Evolutionary conservation across 2,329 filamentous ascomycete species (phyloP).

Genomic region (Claviceps sp.): DNA sequence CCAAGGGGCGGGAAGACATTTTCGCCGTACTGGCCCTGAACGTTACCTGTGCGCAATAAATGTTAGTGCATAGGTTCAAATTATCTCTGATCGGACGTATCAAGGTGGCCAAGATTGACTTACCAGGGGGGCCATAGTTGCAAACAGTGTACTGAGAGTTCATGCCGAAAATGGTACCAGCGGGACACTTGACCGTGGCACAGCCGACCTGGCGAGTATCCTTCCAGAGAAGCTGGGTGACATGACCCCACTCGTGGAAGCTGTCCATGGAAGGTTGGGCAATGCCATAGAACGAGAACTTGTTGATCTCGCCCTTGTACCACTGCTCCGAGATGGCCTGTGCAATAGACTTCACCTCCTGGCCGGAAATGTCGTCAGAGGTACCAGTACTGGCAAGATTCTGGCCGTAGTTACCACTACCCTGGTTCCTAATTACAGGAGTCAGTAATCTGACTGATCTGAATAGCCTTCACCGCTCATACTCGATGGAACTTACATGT

Average conservation of each 20-base stretch:
- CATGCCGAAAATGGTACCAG: slow-evolving; percentile 34
- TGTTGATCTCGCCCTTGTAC: slow-evolving; percentile 67
- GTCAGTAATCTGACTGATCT: slow-evolving; percentile 17
- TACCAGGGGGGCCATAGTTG: slow-evolving; percentile 71
- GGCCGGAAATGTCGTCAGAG: slow-evolving; percentile 21
- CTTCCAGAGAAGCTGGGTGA: slow-evolving; percentile 31
- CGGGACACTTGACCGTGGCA: slow-evolving; percentile 58
- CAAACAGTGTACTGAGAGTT: slow-evolving; percentile 69
- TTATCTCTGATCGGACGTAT: neutral
- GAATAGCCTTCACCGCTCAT: neutral
- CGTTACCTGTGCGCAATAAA: neutral
- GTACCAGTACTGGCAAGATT: slow-evolving; percentile 64
- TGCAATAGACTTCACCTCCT: slow-evolving; percentile 42
- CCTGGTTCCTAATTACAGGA: slow-evolving; percentile 31
- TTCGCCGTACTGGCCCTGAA: neutral
- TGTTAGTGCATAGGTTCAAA: neutral
- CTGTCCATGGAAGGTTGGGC: slow-evolving; percentile 42
- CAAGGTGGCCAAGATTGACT: slow-evolving; percentile 13
- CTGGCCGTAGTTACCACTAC: slow-evolving; percentile 65
- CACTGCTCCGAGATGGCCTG: slow-evolving; percentile 67
- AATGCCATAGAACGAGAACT: slow-evolving; percentile 43
- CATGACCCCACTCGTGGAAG: slow-evolving; percentile 52
- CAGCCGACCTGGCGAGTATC: slow-evolving; percentile 24
- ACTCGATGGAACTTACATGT: slow-evolving; percentile 45
- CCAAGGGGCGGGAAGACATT: slow-evolving; percentile 34